Base-by-base conservation (phyloP, 257 asterid species). In the Petrea volubilis region DNA sequence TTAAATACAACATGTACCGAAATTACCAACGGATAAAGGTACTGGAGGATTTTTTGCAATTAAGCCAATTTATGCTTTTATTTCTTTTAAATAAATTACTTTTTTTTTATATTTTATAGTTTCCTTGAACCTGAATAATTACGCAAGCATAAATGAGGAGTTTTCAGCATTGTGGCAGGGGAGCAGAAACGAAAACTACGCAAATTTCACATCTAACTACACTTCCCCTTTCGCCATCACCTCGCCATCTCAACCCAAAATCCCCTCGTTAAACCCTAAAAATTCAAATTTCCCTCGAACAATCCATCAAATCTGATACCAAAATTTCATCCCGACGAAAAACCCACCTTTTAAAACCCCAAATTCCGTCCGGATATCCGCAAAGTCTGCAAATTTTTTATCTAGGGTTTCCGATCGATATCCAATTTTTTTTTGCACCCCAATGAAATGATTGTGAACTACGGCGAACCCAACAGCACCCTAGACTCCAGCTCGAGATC, bases 401-500 rank as follows among this genome's bases (percentile, higher is more conserved):
- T 64, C 77, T 64, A 75, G 83, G 84, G 83, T 73, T 82, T 78
- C 69, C n/a, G n/a, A 18, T 70, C 21, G 7, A 20, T 55, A 5
- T 11, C 25, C 50, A 15, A 49, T 25, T 41, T 23, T 25, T 41
- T 23, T 38, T 60, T 43, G 2, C 71, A 49, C 21, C 20, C 55
- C 78, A 56, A 86, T 79, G 84, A 80, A 21, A 89, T 87, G 96
- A 83, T 79, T 59, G 81, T 80, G 68, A 76, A 80, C 80, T 27
- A 44, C 80, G 49, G 74, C 49, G 78, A 78, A 66, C 75, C 83
- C 74, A 24, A 38, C 65, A 65, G 21, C 72, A 29, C 67, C 66
- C 66, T 74, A 58, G 83, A 80, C 34, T 82, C 94, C 7, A 81
- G 85, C 70, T 91, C 97, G 24, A 85, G 82, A 59, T 91, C 97